These are phyloP conservation scores for Lindgomyces ingoldianus DNA, from an alignment of 495 filamentous ascomycete genomes.

Conservation along the genomic window DNA sequence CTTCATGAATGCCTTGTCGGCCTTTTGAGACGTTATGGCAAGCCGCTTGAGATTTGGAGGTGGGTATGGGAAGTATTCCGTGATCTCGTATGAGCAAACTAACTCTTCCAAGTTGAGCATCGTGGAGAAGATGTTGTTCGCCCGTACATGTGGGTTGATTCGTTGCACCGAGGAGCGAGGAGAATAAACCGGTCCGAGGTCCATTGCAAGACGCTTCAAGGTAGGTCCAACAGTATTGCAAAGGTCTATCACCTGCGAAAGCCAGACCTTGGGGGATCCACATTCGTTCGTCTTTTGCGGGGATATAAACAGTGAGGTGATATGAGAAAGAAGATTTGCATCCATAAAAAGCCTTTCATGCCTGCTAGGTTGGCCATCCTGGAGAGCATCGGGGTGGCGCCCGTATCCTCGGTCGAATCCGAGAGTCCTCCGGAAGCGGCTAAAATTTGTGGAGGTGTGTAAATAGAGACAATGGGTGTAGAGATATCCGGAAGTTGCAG, in stretches of 20 bases:
- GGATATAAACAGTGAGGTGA: conserved; percentile 21
- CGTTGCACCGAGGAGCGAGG: neutral
- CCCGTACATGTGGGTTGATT: conserved; percentile 1
- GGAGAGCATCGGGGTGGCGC: conserved; percentile 14
- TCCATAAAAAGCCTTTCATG: conserved; percentile 14
- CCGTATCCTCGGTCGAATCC: conserved; percentile 1
- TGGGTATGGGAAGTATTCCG: conserved; percentile 23
- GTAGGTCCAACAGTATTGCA: conserved; percentile 8
- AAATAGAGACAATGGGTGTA: conserved; percentile 30
- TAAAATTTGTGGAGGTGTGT: conserved; percentile 8
- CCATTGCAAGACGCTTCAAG: conserved; percentile 17
- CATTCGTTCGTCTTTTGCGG: conserved; percentile 7
- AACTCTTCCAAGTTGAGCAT: conserved; percentile 27
- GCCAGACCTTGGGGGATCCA: conserved; percentile 14
- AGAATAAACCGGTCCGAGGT: conserved; percentile 19
- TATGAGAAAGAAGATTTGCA: conserved; percentile 4
- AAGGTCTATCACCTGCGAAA: conserved; percentile 20
- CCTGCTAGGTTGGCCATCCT: conserved; percentile 8
- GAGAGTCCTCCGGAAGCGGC: conserved; percentile 17
- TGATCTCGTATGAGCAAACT: conserved; percentile 19
- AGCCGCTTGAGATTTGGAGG: conserved; percentile 23
- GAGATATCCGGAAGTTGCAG: conserved; percentile 19
- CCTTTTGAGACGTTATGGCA: conserved; percentile 13
- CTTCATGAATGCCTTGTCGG: neutral
- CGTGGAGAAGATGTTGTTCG: conserved; percentile 8